A percentile compares a stretch with the other conserved stretches of the same genome.
Conservation (phyloP, 345 rosid genomes). For the Garcia nutans region DNA sequence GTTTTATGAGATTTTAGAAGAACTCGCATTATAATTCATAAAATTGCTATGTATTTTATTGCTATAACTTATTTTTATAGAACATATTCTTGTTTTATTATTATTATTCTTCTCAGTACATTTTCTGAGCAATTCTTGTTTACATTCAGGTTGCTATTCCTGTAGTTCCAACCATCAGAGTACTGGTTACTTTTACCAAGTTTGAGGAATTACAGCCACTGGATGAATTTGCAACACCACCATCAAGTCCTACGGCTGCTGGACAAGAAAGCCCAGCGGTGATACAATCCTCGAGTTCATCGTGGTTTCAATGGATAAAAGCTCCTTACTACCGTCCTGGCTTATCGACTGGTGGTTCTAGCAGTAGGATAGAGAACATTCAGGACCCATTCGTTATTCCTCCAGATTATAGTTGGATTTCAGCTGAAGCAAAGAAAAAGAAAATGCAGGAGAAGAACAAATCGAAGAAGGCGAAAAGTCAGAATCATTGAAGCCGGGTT, state of each 20-base stretch:
- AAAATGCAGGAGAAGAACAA: constrained; percentile 89
- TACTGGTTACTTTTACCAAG: constrained; percentile 83
- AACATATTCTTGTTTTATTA: neutral
- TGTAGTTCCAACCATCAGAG: constrained; percentile 90
- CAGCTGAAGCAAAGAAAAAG: constrained; percentile 80
- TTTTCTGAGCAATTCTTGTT: neutral
- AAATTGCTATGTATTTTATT: neutral
- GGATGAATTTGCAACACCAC: constrained; percentile 90
- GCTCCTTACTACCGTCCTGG: constrained; percentile 62
- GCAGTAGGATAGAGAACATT: constrained; percentile 53
- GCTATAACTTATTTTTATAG: neutral
- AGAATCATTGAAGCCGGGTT: constrained; percentile 22
- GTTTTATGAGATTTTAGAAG: neutral
- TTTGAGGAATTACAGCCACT: constrained; percentile 78
- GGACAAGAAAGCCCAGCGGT: constrained; percentile 65
- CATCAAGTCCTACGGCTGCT: constrained; percentile 67
- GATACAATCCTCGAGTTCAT: constrained; percentile 46
- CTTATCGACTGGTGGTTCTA: constrained; percentile 42
- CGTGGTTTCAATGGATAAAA: constrained; percentile 97
- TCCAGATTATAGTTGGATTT: constrained; percentile 71
- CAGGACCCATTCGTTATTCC: constrained; percentile 86
- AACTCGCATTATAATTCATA: neutral
- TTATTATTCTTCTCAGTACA: neutral
- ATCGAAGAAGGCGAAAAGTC: constrained; percentile 58
- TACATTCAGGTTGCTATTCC: constrained; percentile 86